Base-by-base conservation (phyloP, 495 filamentous ascomycete species). In the Baudoinia panamericana region DNA sequence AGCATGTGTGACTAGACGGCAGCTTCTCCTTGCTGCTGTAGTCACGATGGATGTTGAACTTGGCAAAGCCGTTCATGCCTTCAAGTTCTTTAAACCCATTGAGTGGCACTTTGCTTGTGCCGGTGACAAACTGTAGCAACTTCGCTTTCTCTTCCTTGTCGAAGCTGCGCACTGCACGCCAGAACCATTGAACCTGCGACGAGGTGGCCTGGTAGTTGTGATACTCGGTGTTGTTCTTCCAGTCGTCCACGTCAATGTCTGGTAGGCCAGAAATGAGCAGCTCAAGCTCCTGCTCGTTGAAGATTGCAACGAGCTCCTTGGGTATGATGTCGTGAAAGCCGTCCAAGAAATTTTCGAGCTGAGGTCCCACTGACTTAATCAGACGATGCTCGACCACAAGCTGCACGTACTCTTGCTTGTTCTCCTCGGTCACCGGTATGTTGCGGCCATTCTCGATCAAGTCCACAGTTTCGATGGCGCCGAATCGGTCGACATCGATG, bases 81-180 rank as follows among this genome's bases (percentile, higher is more conserved):
- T 99, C 90, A 17, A 99, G 75, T 60, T 99, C 88, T 64, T 90
- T 94, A 71, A 99, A 99, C 19, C 90, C 90, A 53, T 99, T 99
- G 31, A 99, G 77, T 30, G 90, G 90, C 18, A 99, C 90, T 66
- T 99, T 99, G 63, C 83, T 90, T 10, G 90, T 99, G 52, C 90
- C 90, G 0, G 90, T 99, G 46, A 96, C 90, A 61, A 99, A 99
- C 56, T 99, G 90, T 5, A 99, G 72, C 28, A 99, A 73, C 59
- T 96, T 96, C 45, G 90, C 90, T 41, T 84, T 84, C 62, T 96
- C 90, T 67, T 99, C 90, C 65, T 96, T 96, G 67, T 99, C 90
- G 53, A 93, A 99, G 5, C 87, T 94, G 50, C 92, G 80, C 29
- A 99, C 80, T 3, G 92, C 90, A 53, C 90, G 80, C 90, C 90